A percentile compares a stretch with the other conserved stretches of the same genome.
These are phyloP conservation scores for Andrographis paniculata DNA, from an alignment of 305 asterid species.

Conservation along the genomic window DNA sequence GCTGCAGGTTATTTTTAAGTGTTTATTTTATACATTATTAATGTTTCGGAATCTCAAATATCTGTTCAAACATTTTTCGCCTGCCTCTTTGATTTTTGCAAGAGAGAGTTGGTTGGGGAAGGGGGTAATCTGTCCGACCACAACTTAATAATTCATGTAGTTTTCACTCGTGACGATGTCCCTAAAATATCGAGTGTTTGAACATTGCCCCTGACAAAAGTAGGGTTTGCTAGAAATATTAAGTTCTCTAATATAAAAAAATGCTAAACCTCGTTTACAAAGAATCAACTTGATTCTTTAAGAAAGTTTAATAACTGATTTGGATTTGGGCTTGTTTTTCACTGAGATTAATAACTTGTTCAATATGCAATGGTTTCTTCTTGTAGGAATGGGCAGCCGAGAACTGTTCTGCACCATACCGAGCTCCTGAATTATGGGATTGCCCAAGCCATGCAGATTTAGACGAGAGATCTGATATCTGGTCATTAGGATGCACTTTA, in stretches of 20 bases:
- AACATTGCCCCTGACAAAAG: too few relatives aligned
- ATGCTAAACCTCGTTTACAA: not conserved
- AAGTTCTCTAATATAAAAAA: too few relatives aligned
- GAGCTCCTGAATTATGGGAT: constrained; percentile 97
- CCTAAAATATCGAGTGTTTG: too few relatives aligned
- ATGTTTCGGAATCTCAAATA: too few relatives aligned
- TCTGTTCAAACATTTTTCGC: too few relatives aligned
- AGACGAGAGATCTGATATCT: constrained; percentile 95
- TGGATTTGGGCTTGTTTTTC: not conserved
- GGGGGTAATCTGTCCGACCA: too few relatives aligned
- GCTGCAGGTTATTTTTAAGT: constrained; percentile 54
- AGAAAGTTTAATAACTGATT: not conserved
- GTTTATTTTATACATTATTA: too few relatives aligned
- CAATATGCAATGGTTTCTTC: constrained; percentile 20
- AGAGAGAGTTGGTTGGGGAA: too few relatives aligned
- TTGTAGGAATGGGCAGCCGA: constrained; percentile 96
- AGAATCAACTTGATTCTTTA: not conserved
- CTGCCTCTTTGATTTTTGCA: too few relatives aligned
- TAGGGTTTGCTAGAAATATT: too few relatives aligned
- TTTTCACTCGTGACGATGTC: too few relatives aligned
- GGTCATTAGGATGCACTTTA: constrained; percentile 98
- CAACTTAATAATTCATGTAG: too few relatives aligned
- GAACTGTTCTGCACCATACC: constrained; percentile 89
- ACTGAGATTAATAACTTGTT: constrained; percentile 1
- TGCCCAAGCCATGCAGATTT: constrained; percentile 91